Base-by-base conservation (phyloP, 73 alveolate species). In the Paramecium sonneborni region DNA sequence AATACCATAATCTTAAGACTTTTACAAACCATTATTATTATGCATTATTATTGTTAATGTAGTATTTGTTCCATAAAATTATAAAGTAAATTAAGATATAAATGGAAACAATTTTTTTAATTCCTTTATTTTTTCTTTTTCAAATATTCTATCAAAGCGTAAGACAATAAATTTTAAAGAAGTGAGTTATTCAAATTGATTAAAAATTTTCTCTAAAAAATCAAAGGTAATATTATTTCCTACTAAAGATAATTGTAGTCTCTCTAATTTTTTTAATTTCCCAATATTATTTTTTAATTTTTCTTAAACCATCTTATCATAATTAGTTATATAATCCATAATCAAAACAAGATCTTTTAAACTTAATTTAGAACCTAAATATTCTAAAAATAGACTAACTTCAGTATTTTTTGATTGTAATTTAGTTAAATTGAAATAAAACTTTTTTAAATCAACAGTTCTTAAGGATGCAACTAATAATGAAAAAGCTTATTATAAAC, bases 61-160 rank as follows among this genome's bases (percentile, higher is more conserved):
- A 24, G n/a, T 43, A 15, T 38, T 23, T 11, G 44, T 44, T 14
- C 48, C 44, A 43, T 30, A 34, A 41, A 79, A 79, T 44, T 41
- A 23, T 12, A 79, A 2, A 1, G 46, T 43, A 21, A 26, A 79
- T 46, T 21, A 21, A 11, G 46, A 8, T 5, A 79, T 9, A 24
- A 20, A 38, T 24, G 6, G 2, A 39, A 10, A 43, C 14, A 10
- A 14, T 7, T 44, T 79, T 23, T 41, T 3, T 10, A 79, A 18
- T 46, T 79, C 10, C 20, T 79, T 79, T 4, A 79, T 79, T 21
- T 21, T 24, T 9, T 39, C 74, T 46, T 79, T 79, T 21, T 46
- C 74, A 44, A 79, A 30, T 2, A 79, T 32, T 6, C 90, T 5
- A 79, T 79, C 90, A 44, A 79, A n/a, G 9, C 52, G 70, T 24